Evolutionary conservation across 176 grass and related monocot species (phyloP).

Genomic region (Cenchrus americanus): DNA sequence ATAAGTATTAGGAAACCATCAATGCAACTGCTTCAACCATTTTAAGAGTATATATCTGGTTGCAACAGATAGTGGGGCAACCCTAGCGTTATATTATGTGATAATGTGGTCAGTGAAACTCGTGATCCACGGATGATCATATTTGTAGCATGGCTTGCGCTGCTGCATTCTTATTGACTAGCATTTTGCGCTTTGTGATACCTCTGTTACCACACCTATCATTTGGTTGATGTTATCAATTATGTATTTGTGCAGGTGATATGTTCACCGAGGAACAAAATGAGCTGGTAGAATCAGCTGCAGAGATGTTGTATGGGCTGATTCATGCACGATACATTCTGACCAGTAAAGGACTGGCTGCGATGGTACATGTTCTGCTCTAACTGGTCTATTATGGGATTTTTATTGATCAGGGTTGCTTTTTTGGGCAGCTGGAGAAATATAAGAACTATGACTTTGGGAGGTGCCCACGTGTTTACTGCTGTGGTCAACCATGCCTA

Average conservation of each 20-base stretch:
- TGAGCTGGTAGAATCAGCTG: constrained; percentile 86
- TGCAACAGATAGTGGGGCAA: neutral
- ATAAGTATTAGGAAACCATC: neutral
- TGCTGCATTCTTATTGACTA: neutral
- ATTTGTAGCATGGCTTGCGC: neutral
- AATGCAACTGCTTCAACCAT: neutral
- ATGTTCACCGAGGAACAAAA: constrained; percentile 87
- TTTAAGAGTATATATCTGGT: neutral
- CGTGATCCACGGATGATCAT: neutral
- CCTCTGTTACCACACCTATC: neutral
- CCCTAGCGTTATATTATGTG: neutral
- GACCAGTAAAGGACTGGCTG: constrained; percentile 85
- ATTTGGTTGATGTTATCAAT: constrained; percentile 28
- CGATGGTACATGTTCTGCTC: constrained; percentile 62
- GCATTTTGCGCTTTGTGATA: neutral
- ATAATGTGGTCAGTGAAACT: neutral
- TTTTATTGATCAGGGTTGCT: constrained; percentile 30
- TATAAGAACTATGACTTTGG: constrained; percentile 91
- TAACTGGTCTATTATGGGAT: neutral
- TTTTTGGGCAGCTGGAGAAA: constrained; percentile 71
- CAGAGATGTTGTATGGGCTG: constrained; percentile 91
- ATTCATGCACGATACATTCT: constrained; percentile 93
- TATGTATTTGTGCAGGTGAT: constrained; percentile 64
- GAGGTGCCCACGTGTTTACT: constrained; percentile 76
- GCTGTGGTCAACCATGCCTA: constrained; percentile 83